Conservation (phyloP, 75 land plant species). For the Azolla pinnata region DNA sequence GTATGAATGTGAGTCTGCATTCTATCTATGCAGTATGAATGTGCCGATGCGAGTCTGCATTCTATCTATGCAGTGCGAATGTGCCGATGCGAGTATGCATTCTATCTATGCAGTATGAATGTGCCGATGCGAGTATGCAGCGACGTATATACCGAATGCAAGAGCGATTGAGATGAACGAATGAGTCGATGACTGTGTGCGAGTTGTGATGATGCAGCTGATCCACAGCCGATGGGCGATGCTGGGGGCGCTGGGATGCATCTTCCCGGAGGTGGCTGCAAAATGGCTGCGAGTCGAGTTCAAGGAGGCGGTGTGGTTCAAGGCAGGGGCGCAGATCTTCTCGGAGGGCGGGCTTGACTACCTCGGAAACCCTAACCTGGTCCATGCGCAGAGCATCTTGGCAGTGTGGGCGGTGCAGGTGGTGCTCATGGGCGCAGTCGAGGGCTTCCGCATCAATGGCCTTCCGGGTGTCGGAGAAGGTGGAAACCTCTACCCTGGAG, state of each 20-base stretch:
- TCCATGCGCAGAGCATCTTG: conserved; percentile 92
- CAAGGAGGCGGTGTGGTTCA: conserved; percentile 96
- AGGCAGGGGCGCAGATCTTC: conserved; percentile 94
- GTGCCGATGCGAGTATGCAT: too few species aligned
- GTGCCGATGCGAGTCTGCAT: too few species aligned
- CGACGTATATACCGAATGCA: background rate
- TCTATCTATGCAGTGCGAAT: too few species aligned
- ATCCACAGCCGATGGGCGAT: conserved; percentile 94
- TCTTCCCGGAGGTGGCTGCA: conserved; percentile 73
- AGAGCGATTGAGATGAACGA: background rate
- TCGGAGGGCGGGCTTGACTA: conserved; percentile 89
- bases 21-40: too few species aligned
- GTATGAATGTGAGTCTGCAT: too few species aligned
- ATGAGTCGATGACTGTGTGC: background rate
- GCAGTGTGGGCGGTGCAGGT: conserved; percentile 79
- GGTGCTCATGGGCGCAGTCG: conserved; percentile 81
- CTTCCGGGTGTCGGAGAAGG: conserved; percentile 68
- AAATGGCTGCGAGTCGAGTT: conserved; percentile 69
- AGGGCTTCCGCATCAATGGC: conserved; percentile 80
- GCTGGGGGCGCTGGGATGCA: conserved; percentile 88
- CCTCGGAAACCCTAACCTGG: conserved; percentile 85
- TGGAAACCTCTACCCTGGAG: conserved; percentile 78
- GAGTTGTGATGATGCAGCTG: conserved; percentile 29
- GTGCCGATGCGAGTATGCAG: too few species aligned
- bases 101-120: too few species aligned